Evolutionary conservation across 768 basidiomycete genomes (phyloP).

Genomic region (Phanerodontia chrysosporium): DNA sequence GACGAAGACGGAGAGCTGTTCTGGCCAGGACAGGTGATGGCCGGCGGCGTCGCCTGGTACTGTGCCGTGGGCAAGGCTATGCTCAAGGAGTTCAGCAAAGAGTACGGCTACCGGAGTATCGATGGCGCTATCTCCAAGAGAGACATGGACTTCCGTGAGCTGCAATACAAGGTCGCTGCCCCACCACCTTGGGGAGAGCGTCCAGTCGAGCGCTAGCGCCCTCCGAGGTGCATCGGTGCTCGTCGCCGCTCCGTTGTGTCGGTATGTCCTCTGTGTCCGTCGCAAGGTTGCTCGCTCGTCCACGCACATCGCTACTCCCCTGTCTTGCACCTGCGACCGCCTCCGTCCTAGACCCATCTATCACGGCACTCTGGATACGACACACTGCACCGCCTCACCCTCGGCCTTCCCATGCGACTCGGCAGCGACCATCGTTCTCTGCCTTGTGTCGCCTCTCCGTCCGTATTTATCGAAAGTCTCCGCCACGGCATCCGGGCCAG

Average conservation of each 20-base stretch:
- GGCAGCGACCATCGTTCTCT: not conserved
- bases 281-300: not conserved
- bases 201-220: not conserved
- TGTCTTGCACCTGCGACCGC: not conserved
- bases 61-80: conserved; percentile 84
- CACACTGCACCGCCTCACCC: not conserved
- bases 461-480: conserved; percentile 2
- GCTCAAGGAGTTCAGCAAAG: conserved; percentile 77
- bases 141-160: not conserved
- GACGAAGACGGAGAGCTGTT: conserved; percentile 85
- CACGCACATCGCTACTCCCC: not conserved
- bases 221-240: not conserved
- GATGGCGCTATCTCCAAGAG: conserved; percentile 55
- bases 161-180: not conserved
- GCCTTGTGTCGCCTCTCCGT: not conserved
- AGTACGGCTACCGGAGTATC: conserved; percentile 68
- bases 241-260: not conserved
- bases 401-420: not conserved
- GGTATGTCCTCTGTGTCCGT: not conserved
- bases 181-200: not conserved
- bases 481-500: not conserved
- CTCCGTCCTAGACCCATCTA: not conserved
- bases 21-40: conserved; percentile 66
- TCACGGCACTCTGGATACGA: not conserved
- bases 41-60: conserved; percentile 83